Evolutionary conservation across 2,329 filamentous ascomycete species (phyloP).

Genomic region (Gnomoniopsis sp.): DNA sequence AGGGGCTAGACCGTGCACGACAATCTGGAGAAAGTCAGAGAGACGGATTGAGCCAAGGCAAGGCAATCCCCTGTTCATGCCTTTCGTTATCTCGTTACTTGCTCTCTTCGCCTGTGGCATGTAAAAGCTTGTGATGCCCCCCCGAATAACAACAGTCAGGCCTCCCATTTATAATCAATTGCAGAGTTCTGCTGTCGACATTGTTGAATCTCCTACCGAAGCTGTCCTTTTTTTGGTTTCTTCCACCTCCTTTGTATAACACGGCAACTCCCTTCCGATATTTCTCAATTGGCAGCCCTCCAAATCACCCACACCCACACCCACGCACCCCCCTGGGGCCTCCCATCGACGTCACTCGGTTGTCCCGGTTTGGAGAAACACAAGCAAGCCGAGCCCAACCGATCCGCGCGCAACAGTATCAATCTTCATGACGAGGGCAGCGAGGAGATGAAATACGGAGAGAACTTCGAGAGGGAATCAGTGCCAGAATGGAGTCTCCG

Average conservation of each 20-base stretch:
- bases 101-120: not conserved
- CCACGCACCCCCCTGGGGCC: not conserved
- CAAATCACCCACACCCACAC: no score
- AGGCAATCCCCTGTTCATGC: not conserved
- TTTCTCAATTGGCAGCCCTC: no score
- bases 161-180: not conserved
- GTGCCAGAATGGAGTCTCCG: constrained; percentile 80
- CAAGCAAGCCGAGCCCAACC: not conserved
- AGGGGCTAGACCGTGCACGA: no score
- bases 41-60: no score
- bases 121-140: constrained; percentile 13
- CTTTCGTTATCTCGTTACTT: not conserved
- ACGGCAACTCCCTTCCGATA: no score
- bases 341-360: not conserved
- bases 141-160: not conserved
- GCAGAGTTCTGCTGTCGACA: not conserved
- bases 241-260: no score
- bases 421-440: not conserved
- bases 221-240: no score
- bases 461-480: constrained; percentile 69
- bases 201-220: no score
- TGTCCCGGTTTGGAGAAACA: not conserved
- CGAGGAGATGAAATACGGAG: constrained; percentile 68
- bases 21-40: no score
- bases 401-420: not conserved